Evolutionary conservation across 208 protist species (phyloP), one percentile per base, ranked within the genome.

Genomic region (Acanthamoeba rhysodes): DNA sequence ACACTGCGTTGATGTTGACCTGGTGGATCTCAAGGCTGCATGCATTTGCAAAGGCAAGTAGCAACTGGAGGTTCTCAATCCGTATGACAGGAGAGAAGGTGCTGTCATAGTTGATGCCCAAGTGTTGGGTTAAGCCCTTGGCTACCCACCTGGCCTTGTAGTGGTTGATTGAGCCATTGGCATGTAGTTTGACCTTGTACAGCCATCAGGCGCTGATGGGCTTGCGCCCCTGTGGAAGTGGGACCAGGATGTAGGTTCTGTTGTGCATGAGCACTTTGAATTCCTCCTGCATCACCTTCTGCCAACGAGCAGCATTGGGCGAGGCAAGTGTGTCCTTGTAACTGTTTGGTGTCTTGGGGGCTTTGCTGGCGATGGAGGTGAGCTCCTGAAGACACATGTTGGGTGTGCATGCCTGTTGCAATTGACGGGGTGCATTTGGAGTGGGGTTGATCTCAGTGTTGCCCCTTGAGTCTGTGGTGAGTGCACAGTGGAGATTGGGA

Each of bases 121-220:
- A 85, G 29, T 18, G 24, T 55, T 85, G 45, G 24, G 48, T 55
- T 3, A 85, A 85, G 76, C 76, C 76, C 37, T 85, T 24, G 37
- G 48, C 48, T 57, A 55, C 29, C 37, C 76, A 85, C n/a, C 48
- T 85, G 9, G 48, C 76, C 48, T 85, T 85, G n/a, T 50, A 85
- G 76, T 10, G 9, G 24, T 55, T 10, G 5, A 50, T 85, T 1
- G 0, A 70, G 76, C 18, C 3, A 4, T 57, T 10, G 50, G 16
- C 10, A 7, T 57, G 16, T 57, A 57, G 50, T 57, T 41, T 41
- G 37, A 41, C 37, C 37, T 41, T 41, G 37, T 41, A 41, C 37
- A 41, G 37, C 37, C 37, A 41, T 41, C 3, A 1, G 53, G 53
- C 12, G 16, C 70, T 18, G 10, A 78, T 78, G 10, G 70, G 14